Evolutionary conservation across 805 yeast genomes (phyloP).

Genomic region (Metschnikowia koreensis): DNA sequence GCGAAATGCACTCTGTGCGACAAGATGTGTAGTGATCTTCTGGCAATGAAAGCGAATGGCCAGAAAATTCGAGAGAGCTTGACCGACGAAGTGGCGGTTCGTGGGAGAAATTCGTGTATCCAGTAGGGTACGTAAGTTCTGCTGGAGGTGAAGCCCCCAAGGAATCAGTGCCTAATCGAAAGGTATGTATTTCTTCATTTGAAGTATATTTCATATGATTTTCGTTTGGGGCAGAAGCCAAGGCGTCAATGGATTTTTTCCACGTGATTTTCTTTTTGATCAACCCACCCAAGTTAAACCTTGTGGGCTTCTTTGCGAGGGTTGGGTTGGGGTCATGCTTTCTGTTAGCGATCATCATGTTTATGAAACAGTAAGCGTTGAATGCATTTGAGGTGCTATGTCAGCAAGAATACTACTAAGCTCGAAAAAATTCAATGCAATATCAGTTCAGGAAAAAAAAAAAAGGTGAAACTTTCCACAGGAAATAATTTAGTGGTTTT

Average conservation of each 20-base stretch:
- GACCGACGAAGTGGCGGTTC: conserved; percentile 3
- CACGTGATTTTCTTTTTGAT: conserved; percentile 19
- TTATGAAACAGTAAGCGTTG: background rate
- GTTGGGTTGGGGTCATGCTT: conserved; percentile 14
- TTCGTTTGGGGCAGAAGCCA: conserved; percentile 10
- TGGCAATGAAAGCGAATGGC: background rate
- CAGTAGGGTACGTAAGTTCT: background rate
- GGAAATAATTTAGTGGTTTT: background rate
- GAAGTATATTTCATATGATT: conserved; percentile 6
- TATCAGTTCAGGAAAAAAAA: background rate
- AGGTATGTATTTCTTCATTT: background rate
- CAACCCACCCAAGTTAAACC: conserved; percentile 20
- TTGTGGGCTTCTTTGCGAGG: conserved; percentile 10
- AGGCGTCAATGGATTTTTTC: conserved; percentile 14
- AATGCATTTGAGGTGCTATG: background rate
- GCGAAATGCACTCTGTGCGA: conserved; percentile 37
- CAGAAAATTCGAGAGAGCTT: conserved; percentile 1
- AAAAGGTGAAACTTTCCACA: background rate
- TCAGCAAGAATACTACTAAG: no score
- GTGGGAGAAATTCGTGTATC: background rate
- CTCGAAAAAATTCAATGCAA: background rate
- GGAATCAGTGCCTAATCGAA: background rate
- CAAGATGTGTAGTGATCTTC: conserved; percentile 25
- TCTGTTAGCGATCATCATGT: conserved; percentile 17
- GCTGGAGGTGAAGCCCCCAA: background rate